Base-by-base conservation (phyloP, 495 filamentous ascomycete species). In the Lasiosphaeriaceae sp. region DNA sequence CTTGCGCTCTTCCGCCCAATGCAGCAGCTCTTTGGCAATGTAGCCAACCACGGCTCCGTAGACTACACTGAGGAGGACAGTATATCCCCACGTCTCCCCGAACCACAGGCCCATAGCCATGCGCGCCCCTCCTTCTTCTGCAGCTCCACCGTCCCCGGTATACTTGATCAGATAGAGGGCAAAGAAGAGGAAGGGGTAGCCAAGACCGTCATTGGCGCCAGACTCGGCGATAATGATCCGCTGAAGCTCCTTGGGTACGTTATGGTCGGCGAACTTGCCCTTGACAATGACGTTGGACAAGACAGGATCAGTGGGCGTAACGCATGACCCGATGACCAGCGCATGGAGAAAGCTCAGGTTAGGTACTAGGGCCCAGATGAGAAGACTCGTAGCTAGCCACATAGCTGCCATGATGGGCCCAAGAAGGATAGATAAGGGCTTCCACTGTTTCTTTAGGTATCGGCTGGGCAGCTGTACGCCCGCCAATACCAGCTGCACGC, bases 301-400 rank as follows among this genome's bases (percentile, higher is more conserved):
- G 22, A 96, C 86, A 0, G 93, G 93, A 66, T 97, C 93, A 0
- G 93, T 96, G 0, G 92, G 92, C 4, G 92, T 95, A 14, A 97
- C 84, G 64, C 91, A 95, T 23, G 90, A 86, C 2, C 83, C 92
- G 29, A 96, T 74, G 2, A 85, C 87, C 20, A 96, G 75, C 0
- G 92, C 85, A 64, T 92, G 85, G 1, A 96, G 78, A 59, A 95
- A 89, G 44, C 71, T 69, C 21, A 95, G 70, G 55, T 86, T 73
- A 0, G 90, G 90, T 2, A 95, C 85, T 57, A 96, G 70, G 0
- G 75, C 90, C 85, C 86, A 96, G 51, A 96, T 75, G 2, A 96
- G 67, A 3, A 95, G 70, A 62, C 83, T 87, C 50, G 88, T 95
- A 43, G 74, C 75, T n/a, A 96, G 59, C 93, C 93, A 96, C 92